Base-by-base conservation (phyloP, 805 yeast genomes). In the Myxozyma vanderwaltii region DNA sequence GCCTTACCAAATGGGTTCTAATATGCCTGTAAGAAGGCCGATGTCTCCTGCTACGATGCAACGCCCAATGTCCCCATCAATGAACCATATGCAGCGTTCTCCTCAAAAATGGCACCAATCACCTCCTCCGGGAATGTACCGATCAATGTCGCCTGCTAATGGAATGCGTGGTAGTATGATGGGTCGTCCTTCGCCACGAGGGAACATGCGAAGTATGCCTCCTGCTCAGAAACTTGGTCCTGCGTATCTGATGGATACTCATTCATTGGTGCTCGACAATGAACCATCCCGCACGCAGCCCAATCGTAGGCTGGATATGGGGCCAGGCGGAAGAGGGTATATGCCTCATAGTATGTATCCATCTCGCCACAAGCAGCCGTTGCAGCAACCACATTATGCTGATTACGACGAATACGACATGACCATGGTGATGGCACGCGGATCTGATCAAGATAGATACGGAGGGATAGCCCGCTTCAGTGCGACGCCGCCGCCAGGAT, bases 11-110 rank as follows among this genome's bases (percentile, higher is more conserved):
- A 15, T 45, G 12, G 31, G 33, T 36, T 39, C 58, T 15, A 46
- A 51, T 6, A 13, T 53, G 51, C 26, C 4, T 29, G 29, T 31
- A 17, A 19, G 45, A 33, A 33, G 51, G 36, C 36, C 49, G 3
- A 36, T 45, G 46, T 53, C 56, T 4, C 51, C 56, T 23, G 51
- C 45, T 12, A 13, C 45, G 56, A 26, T n/a, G 29, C 49, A 31
- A 44, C 38, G 35, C 7, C 33, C 43, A 21, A 47, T 33, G 43
- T 47, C 43, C 7, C 51, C 51, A 2, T 39, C 54, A 13, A 31
- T 19, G 35, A 15, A 40, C 36, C 21, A 23, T 10, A 19, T 35
- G n/a, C 29, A 26, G 7, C 29, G 49, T 8, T 36, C 43, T 24
- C 50, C 43, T n/a, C 17, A 10, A 19, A 6, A 38, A 17, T 13